phyloP scores from a whole-genome alignment of 306 rosid genomes.

The Vigna trinervia region DNA sequence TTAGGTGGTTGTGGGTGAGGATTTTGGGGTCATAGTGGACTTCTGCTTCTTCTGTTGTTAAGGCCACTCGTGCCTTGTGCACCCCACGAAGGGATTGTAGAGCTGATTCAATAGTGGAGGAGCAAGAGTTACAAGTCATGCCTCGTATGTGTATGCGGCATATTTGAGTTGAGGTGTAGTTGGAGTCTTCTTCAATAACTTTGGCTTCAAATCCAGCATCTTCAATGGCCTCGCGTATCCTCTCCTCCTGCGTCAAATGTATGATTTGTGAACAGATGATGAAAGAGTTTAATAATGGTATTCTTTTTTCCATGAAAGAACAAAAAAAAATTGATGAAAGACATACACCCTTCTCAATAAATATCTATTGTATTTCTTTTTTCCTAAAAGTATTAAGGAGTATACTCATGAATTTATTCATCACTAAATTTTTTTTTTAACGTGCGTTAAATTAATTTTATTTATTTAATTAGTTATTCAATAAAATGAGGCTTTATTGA shows the following conservation, averaged over 20 bases:
- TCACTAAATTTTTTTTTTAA: too few relatives aligned
- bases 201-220: slow-evolving; percentile 75
- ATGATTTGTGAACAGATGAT: not conserved
- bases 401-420: too few relatives aligned
- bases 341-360: too few relatives aligned
- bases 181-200: slow-evolving; percentile 45
- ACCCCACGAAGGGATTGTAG: slow-evolving; percentile 65
- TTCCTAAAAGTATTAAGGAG: too few relatives aligned
- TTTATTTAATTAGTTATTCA: not conserved
- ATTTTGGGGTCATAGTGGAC: slow-evolving; percentile 62
- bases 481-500: not conserved
- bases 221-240: slow-evolving; percentile 66
- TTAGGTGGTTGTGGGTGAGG: slow-evolving; percentile 53
- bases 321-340: too few relatives aligned
- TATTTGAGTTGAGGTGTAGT: slow-evolving; percentile 48
- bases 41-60: slow-evolving; percentile 81
- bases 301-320: too few relatives aligned
- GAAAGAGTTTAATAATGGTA: not conserved
- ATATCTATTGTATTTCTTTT: too few relatives aligned
- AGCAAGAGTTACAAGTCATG: slow-evolving; percentile 86
- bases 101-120: slow-evolving; percentile 69
- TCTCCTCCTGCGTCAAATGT: slow-evolving; percentile 51
- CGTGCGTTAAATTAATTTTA: not conserved
- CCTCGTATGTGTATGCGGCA: slow-evolving; percentile 69
- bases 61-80: slow-evolving; percentile 69